Base-by-base conservation (phyloP, 805 yeast species). In the Yarrowia yakushimensis region DNA sequence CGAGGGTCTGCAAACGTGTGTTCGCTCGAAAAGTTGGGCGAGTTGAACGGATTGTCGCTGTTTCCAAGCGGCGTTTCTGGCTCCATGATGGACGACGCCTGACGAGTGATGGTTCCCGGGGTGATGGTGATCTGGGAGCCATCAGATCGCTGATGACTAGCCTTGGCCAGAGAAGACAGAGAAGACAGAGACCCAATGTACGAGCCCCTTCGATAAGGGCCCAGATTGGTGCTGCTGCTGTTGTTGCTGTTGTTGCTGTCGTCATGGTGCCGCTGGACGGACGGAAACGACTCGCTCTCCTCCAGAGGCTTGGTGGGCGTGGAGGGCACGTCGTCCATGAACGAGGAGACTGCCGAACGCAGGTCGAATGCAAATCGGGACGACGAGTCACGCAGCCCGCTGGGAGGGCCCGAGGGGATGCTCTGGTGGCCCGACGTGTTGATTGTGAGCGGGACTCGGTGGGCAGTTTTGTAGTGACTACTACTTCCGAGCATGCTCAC, bases 61-160 rank as follows among this genome's bases (percentile, higher is more conserved):
- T 31, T 41, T 13, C 39, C 52, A 13, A 42, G 42, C 1, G 54
- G 54, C 4, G 62, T 59, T 20, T 43, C 62, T 1, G 54, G 54
- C 31, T 43, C 62, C 54, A 36, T 17, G n/a, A 33, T 43, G 2
- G 43, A 7, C n/a, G 61, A 55, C 1, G 48, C 33, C 33, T 59
- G 52, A 6, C 43, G 62, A 9, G 42, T 36, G 36, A 59, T 33
- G 2, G 42, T 59, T 0, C 43, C 54, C 1, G 62, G 62, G 2
- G 62, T 59, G 13, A 59, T 43, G n/a, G 54, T 59, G 34, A 43
- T 42, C n/a, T 45, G 62, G 8, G 61, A 55, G 3, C 48, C 61
- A 15, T 55, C 61, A 3, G 61, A 39, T 8, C 61, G 61, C 30
- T 55, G 61, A n/a, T 55, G 46, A 5, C 39, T 28, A 0, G 61